These are phyloP conservation scores for Beauveria medogensis DNA, from an alignment of 2,329 filamentous ascomycete genomes.

Conservation along the genomic window DNA sequence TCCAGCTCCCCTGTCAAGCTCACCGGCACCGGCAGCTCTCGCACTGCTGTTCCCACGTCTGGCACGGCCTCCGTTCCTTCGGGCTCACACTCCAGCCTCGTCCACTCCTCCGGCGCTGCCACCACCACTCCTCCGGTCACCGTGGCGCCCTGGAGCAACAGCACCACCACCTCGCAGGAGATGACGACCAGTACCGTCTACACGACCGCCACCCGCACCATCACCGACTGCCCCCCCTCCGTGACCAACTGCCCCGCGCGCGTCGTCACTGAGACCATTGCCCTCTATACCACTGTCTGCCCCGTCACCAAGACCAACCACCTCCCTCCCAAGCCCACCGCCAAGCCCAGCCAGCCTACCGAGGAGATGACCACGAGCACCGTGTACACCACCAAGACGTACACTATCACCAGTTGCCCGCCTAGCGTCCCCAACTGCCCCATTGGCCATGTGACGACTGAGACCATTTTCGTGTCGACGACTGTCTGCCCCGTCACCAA, in stretches of 20 bases:
- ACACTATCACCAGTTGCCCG: slow-evolving; percentile 15
- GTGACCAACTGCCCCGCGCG: slow-evolving; percentile 14
- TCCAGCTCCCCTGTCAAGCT: not conserved
- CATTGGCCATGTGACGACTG: slow-evolving; percentile 12
- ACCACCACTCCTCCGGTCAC: not conserved
- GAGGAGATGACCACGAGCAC: slow-evolving; percentile 13
- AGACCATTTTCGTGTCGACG: not conserved
- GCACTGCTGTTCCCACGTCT: not conserved
- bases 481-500: slow-evolving; percentile 10
- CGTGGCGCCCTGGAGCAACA: slow-evolving; percentile 3
- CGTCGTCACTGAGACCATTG: slow-evolving; percentile 12
- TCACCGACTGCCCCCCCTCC: slow-evolving; percentile 14
- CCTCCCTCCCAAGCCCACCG: not conserved
- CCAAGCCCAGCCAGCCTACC: not conserved
- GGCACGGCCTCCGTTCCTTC: not conserved
- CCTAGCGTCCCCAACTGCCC: slow-evolving; percentile 14
- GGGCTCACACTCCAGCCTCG: not conserved
- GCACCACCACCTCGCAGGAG: not conserved
- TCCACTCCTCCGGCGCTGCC: not conserved
- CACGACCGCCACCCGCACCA: slow-evolving; percentile 14
- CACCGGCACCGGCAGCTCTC: not conserved
- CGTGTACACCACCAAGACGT: slow-evolving; percentile 13
- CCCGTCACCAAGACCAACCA: slow-evolving; percentile 7
- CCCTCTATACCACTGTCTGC: slow-evolving; percentile 9
- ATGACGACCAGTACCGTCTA: slow-evolving; percentile 15